Conservation (phyloP, 306 rosid genomes). For the Fagus crenata region DNA sequence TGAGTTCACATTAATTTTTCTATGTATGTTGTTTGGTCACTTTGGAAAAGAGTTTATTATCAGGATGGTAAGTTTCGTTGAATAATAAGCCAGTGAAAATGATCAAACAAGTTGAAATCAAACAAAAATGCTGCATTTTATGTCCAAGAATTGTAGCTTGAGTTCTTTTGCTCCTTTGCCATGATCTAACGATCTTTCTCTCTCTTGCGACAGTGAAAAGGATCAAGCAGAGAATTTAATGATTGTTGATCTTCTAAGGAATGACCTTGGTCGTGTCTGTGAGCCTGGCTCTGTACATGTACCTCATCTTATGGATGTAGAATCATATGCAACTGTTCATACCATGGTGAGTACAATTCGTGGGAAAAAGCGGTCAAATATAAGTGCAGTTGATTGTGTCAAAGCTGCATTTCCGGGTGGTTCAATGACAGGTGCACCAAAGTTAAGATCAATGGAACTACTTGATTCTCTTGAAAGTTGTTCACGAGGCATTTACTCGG, state of each 20-base stretch:
- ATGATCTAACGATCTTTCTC: constrained; percentile 19
- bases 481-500: constrained; percentile 93
- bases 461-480: constrained; percentile 76
- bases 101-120: background rate
- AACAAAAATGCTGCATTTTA: background rate
- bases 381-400: constrained; percentile 70
- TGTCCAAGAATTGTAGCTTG: background rate
- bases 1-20: background rate
- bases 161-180: background rate
- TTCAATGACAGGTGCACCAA: constrained; percentile 98
- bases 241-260: constrained; percentile 97
- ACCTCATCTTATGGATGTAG: constrained; percentile 87
- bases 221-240: constrained; percentile 95
- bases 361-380: constrained; percentile 63
- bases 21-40: background rate
- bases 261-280: constrained; percentile 95
- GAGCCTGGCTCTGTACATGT: constrained; percentile 95
- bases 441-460: constrained; percentile 94
- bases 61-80: background rate
- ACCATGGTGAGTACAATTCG: constrained; percentile 96
- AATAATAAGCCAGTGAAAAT: background rate
- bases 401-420: constrained; percentile 97
- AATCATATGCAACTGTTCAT: constrained; percentile 91
- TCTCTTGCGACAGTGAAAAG: constrained; percentile 64
- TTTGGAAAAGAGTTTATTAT: background rate